Percentiles rank a stretch among this genome's conserved stretches.
These are phyloP conservation scores for Aureobasidium subglaciale DNA, from an alignment of 2,329 filamentous ascomycete species.

Conservation along the genomic window DNA sequence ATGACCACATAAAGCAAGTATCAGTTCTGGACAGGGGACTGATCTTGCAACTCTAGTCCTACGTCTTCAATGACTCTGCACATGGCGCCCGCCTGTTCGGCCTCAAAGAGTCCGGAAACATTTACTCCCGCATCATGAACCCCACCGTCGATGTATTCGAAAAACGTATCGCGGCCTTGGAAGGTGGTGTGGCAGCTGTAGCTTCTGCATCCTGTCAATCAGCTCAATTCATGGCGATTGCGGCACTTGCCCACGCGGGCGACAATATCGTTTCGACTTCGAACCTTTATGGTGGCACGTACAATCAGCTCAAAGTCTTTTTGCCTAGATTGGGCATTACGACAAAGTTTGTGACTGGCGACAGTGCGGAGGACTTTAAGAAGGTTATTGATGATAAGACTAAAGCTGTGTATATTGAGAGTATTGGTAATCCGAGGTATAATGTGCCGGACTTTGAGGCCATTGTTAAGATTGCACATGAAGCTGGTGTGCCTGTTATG, in stretches of 20 bases:
- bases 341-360: slow-evolving; percentile 81
- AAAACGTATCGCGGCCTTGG: slow-evolving; percentile 89
- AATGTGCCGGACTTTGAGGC: slow-evolving; percentile 88
- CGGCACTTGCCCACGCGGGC: slow-evolving; percentile 74
- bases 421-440: slow-evolving; percentile 88
- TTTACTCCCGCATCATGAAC: slow-evolving; percentile 92
- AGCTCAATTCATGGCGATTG: slow-evolving; percentile 85
- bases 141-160: slow-evolving; percentile 95
- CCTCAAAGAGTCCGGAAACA: slow-evolving; percentile 95
- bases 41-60: slow-evolving; percentile 63
- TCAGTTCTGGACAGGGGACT: too few relatives aligned
- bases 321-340: slow-evolving; percentile 78
- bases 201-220: slow-evolving; percentile 81
- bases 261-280: slow-evolving; percentile 91
- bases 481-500: slow-evolving; percentile 52
- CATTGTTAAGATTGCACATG: slow-evolving; percentile 72
- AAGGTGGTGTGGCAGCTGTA: slow-evolving; percentile 82
- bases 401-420: slow-evolving; percentile 87
- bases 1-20: slow-evolving; percentile 21
- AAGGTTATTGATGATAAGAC: slow-evolving; percentile 85
- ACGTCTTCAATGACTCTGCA: slow-evolving; percentile 88
- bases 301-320: slow-evolving; percentile 94
- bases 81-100: slow-evolving; percentile 92
- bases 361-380: slow-evolving; percentile 70
- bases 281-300: slow-evolving; percentile 90